Evolutionary conservation across 2,329 filamentous ascomycete genomes (phyloP), one percentile per base, ranked within the genome.

Genomic region (Daldinia sp.): DNA sequence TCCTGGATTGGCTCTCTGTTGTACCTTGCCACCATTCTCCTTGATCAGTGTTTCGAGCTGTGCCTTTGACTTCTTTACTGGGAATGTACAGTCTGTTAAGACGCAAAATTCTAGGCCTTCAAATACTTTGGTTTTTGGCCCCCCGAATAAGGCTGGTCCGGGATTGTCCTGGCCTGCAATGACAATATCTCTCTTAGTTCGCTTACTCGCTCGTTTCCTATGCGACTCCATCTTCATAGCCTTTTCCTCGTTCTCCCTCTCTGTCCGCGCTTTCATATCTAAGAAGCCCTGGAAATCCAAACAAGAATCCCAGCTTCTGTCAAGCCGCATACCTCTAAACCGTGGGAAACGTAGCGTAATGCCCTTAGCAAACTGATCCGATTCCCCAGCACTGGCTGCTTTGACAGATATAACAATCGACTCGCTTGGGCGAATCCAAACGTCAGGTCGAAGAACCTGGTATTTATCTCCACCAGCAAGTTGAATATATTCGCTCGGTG

Each of bases 351-450:
- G 89, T 35, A 99, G 79, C 0, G 95, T 98, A 63, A 90, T 81
- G 1, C 86, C 86, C 13, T 87, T 87, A 6, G 90, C 88, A 74
- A 97, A 98, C 61, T 90, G 87, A 53, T 94, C 90, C 0, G 91
- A 94, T 0, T 82, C 78, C 0, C 85, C 87, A 0, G 96, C 86
- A 17, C 89, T 92, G 0, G 94, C 90, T 3, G 94, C 95, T 77
- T 98, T 99, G 64, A 95, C 91, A 43, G 91, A 90, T 0, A 99
- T 71, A 1, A 99, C 93, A 13, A 99, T 77, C 0, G 94, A 97
- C 63, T 98, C 92, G 53, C 86, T 88, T 0, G 95, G 93, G 30
- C 90, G 89, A 72, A 99, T 98, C 94, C 94, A 99, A 54, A 94
- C 86, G 72, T 99, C 94, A 0, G 95, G 95, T 47, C 84, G 82